These are phyloP conservation scores for Boletellus sp. DNA, from an alignment of 768 basidiomycete genomes.

Conservation along the genomic window DNA sequence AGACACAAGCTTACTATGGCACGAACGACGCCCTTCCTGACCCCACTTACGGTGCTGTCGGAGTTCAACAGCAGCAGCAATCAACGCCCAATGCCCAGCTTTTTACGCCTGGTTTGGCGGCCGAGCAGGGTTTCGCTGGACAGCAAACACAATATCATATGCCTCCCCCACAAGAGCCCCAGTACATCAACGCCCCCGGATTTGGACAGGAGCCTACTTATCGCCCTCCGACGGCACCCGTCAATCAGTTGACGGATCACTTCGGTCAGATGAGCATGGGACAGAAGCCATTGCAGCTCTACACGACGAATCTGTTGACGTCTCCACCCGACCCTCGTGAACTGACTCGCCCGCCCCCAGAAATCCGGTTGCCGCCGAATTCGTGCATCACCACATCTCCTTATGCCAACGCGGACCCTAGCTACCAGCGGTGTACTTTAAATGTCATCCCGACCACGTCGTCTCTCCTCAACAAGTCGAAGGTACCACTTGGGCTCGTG, in stretches of 20 bases:
- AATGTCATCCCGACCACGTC: constrained; percentile 92
- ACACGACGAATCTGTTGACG: constrained; percentile 89
- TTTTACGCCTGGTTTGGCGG: constrained; percentile 81
- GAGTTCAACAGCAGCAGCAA: constrained; percentile 33
- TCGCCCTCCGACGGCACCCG: constrained; percentile 35
- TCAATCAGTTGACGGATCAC: constrained; percentile 74
- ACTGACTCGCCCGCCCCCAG: constrained; percentile 77
- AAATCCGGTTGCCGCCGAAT: constrained; percentile 84
- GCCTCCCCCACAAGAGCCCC: constrained; percentile 39
- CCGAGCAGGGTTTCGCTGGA: constrained; percentile 61
- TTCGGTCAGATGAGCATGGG: constrained; percentile 88
- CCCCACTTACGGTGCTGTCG: constrained; percentile 40
- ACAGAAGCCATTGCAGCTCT: constrained; percentile 73
- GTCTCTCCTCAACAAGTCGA: constrained; percentile 82
- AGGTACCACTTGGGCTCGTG: constrained; percentile 85
- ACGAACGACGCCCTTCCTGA: constrained; percentile 42
- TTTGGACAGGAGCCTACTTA: constrained; percentile 43
- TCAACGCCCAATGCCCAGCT: constrained; percentile 48
- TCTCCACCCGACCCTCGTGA: constrained; percentile 90
- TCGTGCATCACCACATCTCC: constrained; percentile 76
- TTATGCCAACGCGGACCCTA: constrained; percentile 79
- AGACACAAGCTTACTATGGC: constrained; percentile 86
- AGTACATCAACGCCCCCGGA: constrained; percentile 44
- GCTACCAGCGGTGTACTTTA: constrained; percentile 88
- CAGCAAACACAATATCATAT: constrained; percentile 54